Evolutionary conservation across 106 monocot genomes (phyloP), one percentile per base, ranked within the genome.

Genomic region (Acanthochlamys bracteata): DNA sequence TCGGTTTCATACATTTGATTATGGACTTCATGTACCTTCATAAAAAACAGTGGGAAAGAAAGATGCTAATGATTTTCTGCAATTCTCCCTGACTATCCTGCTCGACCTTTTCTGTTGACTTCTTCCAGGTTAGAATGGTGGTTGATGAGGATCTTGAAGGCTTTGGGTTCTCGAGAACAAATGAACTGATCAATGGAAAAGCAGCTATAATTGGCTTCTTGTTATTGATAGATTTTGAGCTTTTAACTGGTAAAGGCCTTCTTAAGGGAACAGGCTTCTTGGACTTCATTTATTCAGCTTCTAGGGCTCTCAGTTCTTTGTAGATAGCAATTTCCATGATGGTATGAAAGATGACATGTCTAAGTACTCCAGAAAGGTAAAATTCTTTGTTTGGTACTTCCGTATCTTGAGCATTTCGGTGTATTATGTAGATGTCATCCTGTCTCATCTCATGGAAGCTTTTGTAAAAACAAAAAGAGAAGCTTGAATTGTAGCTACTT

Each of bases 221-320:
- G 17, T 67, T 96, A 4, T 62, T 96, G 61, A 67, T 96, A 25
- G 96, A 88, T 85, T 96, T 96, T 65, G 96, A 96, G 49, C 80
- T 91, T 20, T 57, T 96, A 54, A 96, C 96, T 64, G 90, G 96
- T n/a, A 90, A 96, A 82, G 96, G 96, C 26, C 78, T 96, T 65
- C 96, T 96, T 19, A 96, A 96, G 77, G 96, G 96, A 45, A 96
- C 96, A 45, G 96, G 96, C 19, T 71, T 96, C 75, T 79, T 96
- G 85, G 96, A 96, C 63, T 96, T 96, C 73, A 77, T 96, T 53
- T 96, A 96, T 80, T 72, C 90, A 20, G 71, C 71, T 77, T 73
- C 83, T 47, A 57, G 66, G 16, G 73, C 79, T 57, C 68, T 86
- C 22, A 70, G 45, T 59, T 81, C 68, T 20, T 75, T 65, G 61